Percentiles rank a stretch among this genome's conserved stretches.
These are phyloP conservation scores for Lecanicillium sp. DNA, from an alignment of 2,329 filamentous ascomycete genomes.

Conservation along the genomic window DNA sequence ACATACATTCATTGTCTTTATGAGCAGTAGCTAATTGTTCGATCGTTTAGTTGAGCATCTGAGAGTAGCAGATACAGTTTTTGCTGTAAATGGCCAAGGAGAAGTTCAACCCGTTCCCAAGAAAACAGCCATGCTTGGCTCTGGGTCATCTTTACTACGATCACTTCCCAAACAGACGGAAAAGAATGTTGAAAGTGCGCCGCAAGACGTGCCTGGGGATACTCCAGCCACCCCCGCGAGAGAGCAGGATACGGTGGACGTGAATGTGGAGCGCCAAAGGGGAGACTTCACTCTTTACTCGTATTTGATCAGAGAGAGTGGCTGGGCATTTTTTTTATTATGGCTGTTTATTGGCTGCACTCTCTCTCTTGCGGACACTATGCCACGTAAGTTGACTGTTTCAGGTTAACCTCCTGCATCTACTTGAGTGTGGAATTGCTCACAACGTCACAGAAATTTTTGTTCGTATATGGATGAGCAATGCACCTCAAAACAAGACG, in stretches of 20 bases:
- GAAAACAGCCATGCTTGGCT: no score
- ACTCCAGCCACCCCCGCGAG: no score
- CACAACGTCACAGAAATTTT: constrained; percentile 2
- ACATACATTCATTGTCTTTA: neutral
- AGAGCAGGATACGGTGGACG: no score
- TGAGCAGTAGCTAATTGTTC: neutral
- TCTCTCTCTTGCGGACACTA: neutral
- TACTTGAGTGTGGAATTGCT: no score
- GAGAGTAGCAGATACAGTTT: constrained; percentile 1
- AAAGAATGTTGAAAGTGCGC: no score
- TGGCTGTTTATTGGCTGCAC: neutral
- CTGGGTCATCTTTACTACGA: no score
- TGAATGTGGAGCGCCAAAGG: no score
- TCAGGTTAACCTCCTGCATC: no score
- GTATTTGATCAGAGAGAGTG: constrained; percentile 1
- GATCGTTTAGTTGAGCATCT: neutral
- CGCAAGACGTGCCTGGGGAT: no score
- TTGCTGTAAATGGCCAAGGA: neutral
- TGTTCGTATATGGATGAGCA: constrained; percentile 8
- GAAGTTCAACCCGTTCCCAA: neutral
- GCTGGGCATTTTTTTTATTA: neutral
- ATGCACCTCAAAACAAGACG: constrained; percentile 1
- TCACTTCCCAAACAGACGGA: no score
- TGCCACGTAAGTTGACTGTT: no score
- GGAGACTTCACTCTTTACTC: constrained; percentile 3